Conservation (phyloP, 78 protist species). For the Polysphondylium violaceum region DNA sequence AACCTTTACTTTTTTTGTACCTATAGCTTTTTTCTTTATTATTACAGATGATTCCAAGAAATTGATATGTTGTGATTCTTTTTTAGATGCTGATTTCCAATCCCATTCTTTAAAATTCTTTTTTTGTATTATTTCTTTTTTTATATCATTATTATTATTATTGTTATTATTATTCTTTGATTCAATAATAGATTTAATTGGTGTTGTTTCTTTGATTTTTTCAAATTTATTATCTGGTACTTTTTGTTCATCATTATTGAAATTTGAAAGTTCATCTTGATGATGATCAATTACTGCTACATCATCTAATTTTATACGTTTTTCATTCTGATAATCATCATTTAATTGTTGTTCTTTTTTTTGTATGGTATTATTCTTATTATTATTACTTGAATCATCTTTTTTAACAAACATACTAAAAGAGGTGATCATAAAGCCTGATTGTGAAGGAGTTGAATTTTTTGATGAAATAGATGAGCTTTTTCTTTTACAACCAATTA, state of each 20-base stretch:
- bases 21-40: not conserved
- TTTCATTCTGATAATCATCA: too few relatives aligned
- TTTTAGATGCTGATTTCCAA: slow-evolving; percentile 54
- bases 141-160: too few relatives aligned
- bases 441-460: too few relatives aligned
- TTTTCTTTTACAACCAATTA: slow-evolving; percentile 15
- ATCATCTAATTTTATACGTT: too few relatives aligned
- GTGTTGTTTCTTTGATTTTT: too few relatives aligned
- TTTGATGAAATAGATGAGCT: slow-evolving; percentile 30
- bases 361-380: too few relatives aligned
- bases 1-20: not conserved
- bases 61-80: slow-evolving; percentile 8
- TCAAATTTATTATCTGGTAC: too few relatives aligned
- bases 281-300: too few relatives aligned
- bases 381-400: too few relatives aligned
- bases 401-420: too few relatives aligned
- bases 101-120: slow-evolving; percentile 58
- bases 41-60: slow-evolving; percentile 15
- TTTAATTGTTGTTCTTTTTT: too few relatives aligned
- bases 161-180: not conserved
- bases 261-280: not conserved
- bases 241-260: not conserved
- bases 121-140: not conserved
- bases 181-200: not conserved
- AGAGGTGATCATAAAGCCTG: too few relatives aligned